Conservation (phyloP, 1,284 basidiomycete genomes). For the Coriolopsis trogii region DNA sequence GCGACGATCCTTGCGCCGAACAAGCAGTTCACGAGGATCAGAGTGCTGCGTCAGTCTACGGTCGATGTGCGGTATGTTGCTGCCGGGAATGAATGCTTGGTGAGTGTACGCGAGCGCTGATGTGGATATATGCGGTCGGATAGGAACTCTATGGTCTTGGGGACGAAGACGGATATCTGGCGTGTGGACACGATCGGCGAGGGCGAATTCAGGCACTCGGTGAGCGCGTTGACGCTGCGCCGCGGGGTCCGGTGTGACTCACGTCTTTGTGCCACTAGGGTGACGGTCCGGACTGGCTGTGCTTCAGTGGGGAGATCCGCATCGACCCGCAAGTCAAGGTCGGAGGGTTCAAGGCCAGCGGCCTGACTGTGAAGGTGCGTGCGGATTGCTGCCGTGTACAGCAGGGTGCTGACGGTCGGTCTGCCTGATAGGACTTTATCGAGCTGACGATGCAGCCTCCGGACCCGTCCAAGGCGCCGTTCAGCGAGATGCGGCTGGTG, state of each 20-base stretch:
- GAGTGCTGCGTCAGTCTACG: conserved; percentile 64
- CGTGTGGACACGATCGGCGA: conserved; percentile 64
- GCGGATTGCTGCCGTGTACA: neutral
- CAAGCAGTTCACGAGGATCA: conserved; percentile 54
- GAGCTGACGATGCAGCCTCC: conserved; percentile 61
- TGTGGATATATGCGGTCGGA: neutral
- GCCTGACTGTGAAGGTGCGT: conserved; percentile 62
- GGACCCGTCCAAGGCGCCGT: conserved; percentile 55
- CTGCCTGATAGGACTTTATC: conserved; percentile 55
- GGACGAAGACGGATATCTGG: conserved; percentile 72
- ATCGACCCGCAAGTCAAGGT: conserved; percentile 52
- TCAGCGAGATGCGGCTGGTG: conserved; percentile 58
- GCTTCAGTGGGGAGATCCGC: conserved; percentile 62
- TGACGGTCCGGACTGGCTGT: conserved; percentile 59
- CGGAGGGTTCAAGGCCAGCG: conserved; percentile 65
- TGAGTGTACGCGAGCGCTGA: no score
- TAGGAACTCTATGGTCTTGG: conserved; percentile 32
- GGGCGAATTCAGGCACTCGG: conserved; percentile 58
- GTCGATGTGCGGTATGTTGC: conserved; percentile 66
- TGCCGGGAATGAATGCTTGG: no score
- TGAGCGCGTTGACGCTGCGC: conserved; percentile 33
- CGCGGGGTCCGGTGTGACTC: no score
- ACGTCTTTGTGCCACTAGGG: conserved; percentile 42
- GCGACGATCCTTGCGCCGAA: conserved; percentile 37
- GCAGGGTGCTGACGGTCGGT: conserved; percentile 6